These are phyloP conservation scores for Salix caprea DNA, from an alignment of 345 rosid species.

Conservation along the genomic window DNA sequence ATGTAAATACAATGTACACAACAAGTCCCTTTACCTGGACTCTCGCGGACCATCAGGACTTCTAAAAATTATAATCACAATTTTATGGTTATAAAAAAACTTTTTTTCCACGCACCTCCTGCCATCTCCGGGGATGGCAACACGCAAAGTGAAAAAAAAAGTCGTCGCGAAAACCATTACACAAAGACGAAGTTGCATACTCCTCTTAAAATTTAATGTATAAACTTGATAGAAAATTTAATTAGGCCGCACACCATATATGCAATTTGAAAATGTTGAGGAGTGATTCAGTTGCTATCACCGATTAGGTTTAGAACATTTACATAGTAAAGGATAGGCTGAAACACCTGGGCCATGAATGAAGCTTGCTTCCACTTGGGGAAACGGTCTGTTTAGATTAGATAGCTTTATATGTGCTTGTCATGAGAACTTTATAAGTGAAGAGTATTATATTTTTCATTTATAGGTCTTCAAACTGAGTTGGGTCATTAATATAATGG, in stretches of 20 bases:
- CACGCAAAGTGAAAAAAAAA: too few species aligned
- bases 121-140: too few species aligned
- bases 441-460: neutral
- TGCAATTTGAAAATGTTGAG: neutral
- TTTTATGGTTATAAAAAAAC: too few species aligned
- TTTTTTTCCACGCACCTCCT: too few species aligned
- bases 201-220: neutral
- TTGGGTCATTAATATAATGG: neutral
- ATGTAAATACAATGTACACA: too few species aligned
- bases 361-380: neutral
- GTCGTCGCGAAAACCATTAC: too few species aligned
- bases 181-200: too few species aligned
- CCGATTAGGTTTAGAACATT: neutral
- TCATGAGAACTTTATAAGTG: neutral
- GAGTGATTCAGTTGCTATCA: neutral
- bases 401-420: neutral
- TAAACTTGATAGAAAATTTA: neutral
- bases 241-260: neutral
- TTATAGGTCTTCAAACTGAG: neutral
- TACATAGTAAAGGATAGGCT: neutral
- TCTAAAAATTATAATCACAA: too few species aligned
- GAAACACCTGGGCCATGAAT: neutral
- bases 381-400: neutral
- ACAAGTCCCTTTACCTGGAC: too few species aligned
- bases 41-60: fast-evolving